phyloP scores from a whole-genome alignment of 345 rosid species.

The Melastoma malabathricum region DNA sequence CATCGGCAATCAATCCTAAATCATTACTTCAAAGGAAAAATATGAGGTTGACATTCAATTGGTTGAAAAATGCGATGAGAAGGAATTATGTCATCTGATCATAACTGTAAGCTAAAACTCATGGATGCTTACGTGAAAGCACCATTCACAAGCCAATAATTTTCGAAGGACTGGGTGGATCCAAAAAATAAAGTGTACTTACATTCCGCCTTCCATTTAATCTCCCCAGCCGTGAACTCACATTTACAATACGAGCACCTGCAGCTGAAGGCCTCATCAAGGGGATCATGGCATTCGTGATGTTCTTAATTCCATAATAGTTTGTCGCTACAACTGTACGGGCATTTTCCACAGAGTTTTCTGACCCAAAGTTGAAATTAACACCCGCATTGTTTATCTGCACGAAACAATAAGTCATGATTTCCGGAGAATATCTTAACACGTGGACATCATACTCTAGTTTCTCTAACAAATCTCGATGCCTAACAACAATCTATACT shows the following conservation, averaged over 20 bases:
- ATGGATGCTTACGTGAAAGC: no score
- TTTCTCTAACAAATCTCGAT: no score
- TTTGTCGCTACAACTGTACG: slow-evolving; percentile 52
- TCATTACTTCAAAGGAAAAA: neutral
- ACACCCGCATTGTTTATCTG: slow-evolving; percentile 97
- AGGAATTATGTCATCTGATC: no score
- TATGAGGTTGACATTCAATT: no score
- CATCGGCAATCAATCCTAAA: no score
- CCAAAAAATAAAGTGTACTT: slow-evolving; percentile 9
- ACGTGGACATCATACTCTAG: no score
- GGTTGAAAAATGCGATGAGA: no score
- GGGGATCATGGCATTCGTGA: slow-evolving; percentile 71
- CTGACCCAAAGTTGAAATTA: slow-evolving; percentile 57
- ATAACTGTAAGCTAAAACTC: no score
- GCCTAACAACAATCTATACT: no score
- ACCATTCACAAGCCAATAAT: no score
- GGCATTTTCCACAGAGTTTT: slow-evolving; percentile 67
- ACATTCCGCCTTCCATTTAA: slow-evolving; percentile 75
- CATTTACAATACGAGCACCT: slow-evolving; percentile 79
- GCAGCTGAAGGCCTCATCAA: slow-evolving; percentile 56
- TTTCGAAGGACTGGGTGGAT: no score
- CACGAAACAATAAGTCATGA: neutral
- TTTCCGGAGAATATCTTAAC: no score
- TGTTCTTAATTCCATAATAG: slow-evolving; percentile 71
- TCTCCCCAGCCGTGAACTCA: slow-evolving; percentile 79